Base-by-base conservation (phyloP, 2,329 filamentous ascomycete genomes). In the Tolypocladium ophioglossoides region DNA sequence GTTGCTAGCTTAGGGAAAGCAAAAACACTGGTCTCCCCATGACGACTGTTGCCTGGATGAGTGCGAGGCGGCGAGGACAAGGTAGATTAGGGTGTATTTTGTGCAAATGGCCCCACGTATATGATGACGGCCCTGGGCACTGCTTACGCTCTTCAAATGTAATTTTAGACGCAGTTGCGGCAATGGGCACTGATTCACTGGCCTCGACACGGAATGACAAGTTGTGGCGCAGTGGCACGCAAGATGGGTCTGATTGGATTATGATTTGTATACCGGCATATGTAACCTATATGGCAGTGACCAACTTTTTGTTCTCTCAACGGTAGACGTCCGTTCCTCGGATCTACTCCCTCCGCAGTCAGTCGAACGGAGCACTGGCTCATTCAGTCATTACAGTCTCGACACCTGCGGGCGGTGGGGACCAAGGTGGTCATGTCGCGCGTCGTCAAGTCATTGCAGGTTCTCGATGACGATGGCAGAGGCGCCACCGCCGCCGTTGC, bases 401-500 rank as follows among this genome's bases (percentile, higher is more conserved):
- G 55, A 52, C 41, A 47, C 52, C 38, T 52, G 50, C 34, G 24
- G 20, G 6, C 16, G 38, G 24, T 27, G 44, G 22, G 27, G 53
- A 62, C 66, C 70, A 72, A 79, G 44, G 44, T 14, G 27, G 27
- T 34, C 27, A 7, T 48, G 44, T n/a, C 22, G 16, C 44, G 22
- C 16, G 44, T 48, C 27, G 44, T 71, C 78, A 74, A 65, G 68
- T 72, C 73, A 82, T 72, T 81, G 77, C 66, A 84, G 68, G 68
- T 71, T 83, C 79, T 99, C 94, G 65, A 99, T 83, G 58, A 99
- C 89, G 62, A 99, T 76, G 55, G 94, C 94, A 65, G 89, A 95
- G 56, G 94, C 94, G 70, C 94, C 94, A 64, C 94, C 94, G 55
- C 94, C 94, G 61, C 94, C 94, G 72, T 99, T 99, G 84, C 94